Evolutionary conservation across 106 monocot genomes (phyloP).

Genomic region (Acanthochlamys bracteata): DNA sequence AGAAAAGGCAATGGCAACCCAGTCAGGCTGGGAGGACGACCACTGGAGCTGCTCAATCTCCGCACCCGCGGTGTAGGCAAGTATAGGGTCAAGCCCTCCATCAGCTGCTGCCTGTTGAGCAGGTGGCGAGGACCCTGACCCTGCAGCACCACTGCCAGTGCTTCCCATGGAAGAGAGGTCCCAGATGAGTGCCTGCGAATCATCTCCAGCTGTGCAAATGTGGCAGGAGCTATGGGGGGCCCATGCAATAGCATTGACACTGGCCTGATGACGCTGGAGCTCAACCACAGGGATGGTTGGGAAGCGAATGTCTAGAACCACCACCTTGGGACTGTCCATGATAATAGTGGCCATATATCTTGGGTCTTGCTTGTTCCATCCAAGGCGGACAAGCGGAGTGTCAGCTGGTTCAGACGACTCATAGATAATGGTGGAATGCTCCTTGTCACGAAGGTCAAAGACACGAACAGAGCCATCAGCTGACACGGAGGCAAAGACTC

Average conservation of each 20-base stretch:
- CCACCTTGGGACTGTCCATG: constrained; percentile 97
- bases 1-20: constrained; percentile 94
- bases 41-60: constrained; percentile 99
- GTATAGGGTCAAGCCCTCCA: constrained; percentile 76
- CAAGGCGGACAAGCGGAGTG: constrained; percentile 79
- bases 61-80: constrained; percentile 77
- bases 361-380: constrained; percentile 99
- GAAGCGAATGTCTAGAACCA: constrained; percentile 91
- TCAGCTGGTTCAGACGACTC: constrained; percentile 80
- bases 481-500: constrained; percentile 95
- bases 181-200: constrained; percentile 93
- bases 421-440: constrained; percentile 98
- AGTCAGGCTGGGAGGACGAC: constrained; percentile 91
- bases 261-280: constrained; percentile 86
- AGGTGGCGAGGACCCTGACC: constrained; percentile 6
- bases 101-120: constrained; percentile 24
- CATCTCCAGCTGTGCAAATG: constrained; percentile 96
- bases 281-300: constrained; percentile 93
- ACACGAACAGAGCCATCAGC: constrained; percentile 95
- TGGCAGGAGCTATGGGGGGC: constrained; percentile 97
- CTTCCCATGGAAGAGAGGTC: constrained; percentile 88
- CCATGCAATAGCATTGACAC: constrained; percentile 94
- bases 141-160: constrained; percentile 6
- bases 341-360: constrained; percentile 97
- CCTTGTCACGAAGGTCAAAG: constrained; percentile 95